Evolutionary conservation across 2,329 filamentous ascomycete species (phyloP), one percentile per base, ranked within the genome.

Genomic region (Dactylellina sp.): DNA sequence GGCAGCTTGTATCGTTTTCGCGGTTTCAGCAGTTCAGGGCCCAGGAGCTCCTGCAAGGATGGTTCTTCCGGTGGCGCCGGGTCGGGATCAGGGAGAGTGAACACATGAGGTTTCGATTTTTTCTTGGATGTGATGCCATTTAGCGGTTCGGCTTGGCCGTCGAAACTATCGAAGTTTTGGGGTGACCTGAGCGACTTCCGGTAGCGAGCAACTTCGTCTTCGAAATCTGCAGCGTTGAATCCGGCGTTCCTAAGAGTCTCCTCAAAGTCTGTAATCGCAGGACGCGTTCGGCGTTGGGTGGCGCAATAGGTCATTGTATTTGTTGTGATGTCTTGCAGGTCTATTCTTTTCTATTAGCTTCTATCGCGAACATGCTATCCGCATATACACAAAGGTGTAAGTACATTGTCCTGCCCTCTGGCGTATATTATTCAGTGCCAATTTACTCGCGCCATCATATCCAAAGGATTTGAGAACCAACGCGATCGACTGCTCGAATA

Each of bases 191-290:
- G 52, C 22, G 75, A 64, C 16, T 64, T 72, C 22, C 76, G 74
- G 22, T 76, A 60, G 12, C 77, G 76, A 3, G 57, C 47, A 32
- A 77, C 46, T 71, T 78, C 77, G 32, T 76, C 75, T 53, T 78
- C 77, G 14, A 78, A 39, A 20, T 64, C 63, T n/a, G 60, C 59
- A n/a, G 72, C 14, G 16, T 56, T n/a, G 39, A 75, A 77, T 11
- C 59, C 65, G n/a, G 68, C 68, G 35, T 63, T 49, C 11, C 56
- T 50, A 28, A 78, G 71, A 28, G 77, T 76, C 44, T 78, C 76
- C 39, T 78, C 76, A 40, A 78, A 78, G 47, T 79, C 78, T 9
- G 77, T 68, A 22, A 78, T 76, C n/a, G 76, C 77, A 2, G 78
- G 77, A 50, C 77, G 76, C 39, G 78, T 78, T n/a, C 78, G 77